A percentile compares a stretch with the other conserved stretches of the same genome.
These are phyloP conservation scores for Aureobasidium sp. DNA, from an alignment of 2,329 filamentous ascomycete species.

Conservation along the genomic window DNA sequence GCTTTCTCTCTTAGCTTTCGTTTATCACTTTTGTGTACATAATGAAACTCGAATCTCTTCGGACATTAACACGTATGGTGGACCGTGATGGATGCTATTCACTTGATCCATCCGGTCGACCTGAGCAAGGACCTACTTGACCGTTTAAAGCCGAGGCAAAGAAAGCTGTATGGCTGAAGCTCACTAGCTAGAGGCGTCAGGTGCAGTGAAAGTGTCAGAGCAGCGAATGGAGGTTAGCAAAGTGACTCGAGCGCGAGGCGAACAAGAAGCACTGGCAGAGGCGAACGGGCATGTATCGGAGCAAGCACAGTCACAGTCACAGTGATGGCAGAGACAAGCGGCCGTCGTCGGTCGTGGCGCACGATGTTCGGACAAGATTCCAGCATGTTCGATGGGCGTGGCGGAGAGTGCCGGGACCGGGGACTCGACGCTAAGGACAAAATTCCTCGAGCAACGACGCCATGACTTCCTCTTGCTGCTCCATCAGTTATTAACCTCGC, in stretches of 20 bases:
- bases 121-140: neutral
- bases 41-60: neutral
- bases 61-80: neutral
- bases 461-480: constrained; percentile 9
- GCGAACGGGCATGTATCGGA: constrained; percentile 2
- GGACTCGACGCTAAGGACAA: constrained; percentile 7
- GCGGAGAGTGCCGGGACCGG: constrained; percentile 1
- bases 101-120: neutral
- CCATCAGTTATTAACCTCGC: constrained; percentile 8
- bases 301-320: neutral
- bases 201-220: neutral
- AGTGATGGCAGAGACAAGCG: neutral
- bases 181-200: neutral
- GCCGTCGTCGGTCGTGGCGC: neutral
- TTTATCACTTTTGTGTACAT: neutral
- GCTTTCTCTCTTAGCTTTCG: neutral
- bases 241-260: neutral
- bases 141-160: neutral
- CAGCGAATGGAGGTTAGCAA: too few relatives aligned
- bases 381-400: constrained; percentile 7
- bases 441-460: constrained; percentile 10
- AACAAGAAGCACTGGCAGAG: neutral
- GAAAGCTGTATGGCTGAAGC: neutral
- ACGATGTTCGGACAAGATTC: constrained; percentile 1
- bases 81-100: neutral